Conservation (phyloP, 1,139 yeast species). For the Pneumocystis wakefieldiae region DNA sequence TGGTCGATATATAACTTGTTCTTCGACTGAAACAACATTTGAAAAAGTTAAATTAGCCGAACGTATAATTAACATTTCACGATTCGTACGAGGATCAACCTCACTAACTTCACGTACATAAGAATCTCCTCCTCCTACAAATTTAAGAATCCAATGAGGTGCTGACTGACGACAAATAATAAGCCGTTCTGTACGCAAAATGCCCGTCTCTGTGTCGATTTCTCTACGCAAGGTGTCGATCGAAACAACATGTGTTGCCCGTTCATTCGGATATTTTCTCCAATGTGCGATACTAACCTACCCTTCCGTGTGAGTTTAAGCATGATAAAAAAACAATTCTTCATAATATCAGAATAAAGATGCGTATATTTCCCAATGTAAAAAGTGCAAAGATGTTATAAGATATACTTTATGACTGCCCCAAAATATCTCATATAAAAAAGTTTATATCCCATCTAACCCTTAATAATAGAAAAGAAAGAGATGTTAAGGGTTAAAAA, state of each 20-base stretch:
- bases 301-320: not conserved
- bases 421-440: no score
- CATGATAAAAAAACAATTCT: no score
- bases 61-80: conserved; percentile 32
- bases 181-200: conserved; percentile 66
- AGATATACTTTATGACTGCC: no score
- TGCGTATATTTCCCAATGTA: no score
- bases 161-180: conserved; percentile 81
- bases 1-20: conserved; percentile 67
- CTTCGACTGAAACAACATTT: conserved; percentile 63
- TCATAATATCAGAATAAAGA: no score
- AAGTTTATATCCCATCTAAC: no score
- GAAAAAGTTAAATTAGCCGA: conserved; percentile 80
- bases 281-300: conserved; percentile 93
- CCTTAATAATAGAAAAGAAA: no score
- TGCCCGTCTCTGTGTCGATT: conserved; percentile 39
- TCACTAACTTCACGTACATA: conserved; percentile 83
- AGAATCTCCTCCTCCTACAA: conserved; percentile 66
- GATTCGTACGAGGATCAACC: conserved; percentile 51
- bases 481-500: no score
- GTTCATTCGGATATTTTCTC: conserved; percentile 89
- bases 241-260: conserved; percentile 85
- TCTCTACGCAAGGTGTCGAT: conserved; percentile 76
- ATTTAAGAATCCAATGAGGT: conserved; percentile 61
- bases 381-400: no score